These are phyloP conservation scores for Ophiostoma tasmaniense DNA, from an alignment of 2,329 filamentous ascomycete species.

Conservation along the genomic window DNA sequence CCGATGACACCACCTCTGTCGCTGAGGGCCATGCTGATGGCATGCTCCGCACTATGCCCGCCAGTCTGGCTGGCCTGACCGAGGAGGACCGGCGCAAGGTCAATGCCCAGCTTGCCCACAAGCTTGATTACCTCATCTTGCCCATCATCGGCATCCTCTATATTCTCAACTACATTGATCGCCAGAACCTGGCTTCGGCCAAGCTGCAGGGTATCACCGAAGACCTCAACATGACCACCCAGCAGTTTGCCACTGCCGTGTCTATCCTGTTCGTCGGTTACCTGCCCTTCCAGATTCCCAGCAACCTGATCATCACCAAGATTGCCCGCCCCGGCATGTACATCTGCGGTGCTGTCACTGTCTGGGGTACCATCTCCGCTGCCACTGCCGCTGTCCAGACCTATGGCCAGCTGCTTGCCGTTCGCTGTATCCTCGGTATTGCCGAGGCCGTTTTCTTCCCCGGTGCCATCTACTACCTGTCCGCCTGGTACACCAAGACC, in stretches of 20 bases:
- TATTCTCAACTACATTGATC: slow-evolving; percentile 14
- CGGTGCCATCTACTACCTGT: slow-evolving; percentile 43
- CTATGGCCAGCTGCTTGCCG: slow-evolving; percentile 38
- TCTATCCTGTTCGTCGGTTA: slow-evolving; percentile 56
- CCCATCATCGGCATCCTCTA: slow-evolving; percentile 16
- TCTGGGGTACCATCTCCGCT: slow-evolving; percentile 38
- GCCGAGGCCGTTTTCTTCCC: slow-evolving; percentile 55
- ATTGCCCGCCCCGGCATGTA: slow-evolving; percentile 17
- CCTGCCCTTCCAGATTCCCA: slow-evolving; percentile 53
- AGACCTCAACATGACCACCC: slow-evolving; percentile 21
- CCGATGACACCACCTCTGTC: neutral
- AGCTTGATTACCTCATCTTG: slow-evolving; percentile 19
- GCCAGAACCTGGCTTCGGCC: slow-evolving; percentile 17
- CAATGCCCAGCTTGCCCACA: slow-evolving; percentile 17
- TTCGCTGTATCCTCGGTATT: slow-evolving; percentile 48
- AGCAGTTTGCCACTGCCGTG: slow-evolving; percentile 53
- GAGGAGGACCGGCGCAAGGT: slow-evolving; percentile 4
- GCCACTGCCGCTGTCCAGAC: slow-evolving; percentile 31
- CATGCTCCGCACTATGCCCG: neutral
- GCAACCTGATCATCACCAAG: slow-evolving; percentile 36
- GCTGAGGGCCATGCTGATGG: neutral
- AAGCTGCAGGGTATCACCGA: slow-evolving; percentile 18
- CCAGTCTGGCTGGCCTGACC: neutral
- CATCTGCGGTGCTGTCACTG: slow-evolving; percentile 12
- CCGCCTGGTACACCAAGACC: slow-evolving; percentile 15